phyloP scores from a whole-genome alignment of 2,329 filamentous ascomycete species.

The Diaporthe batatas region DNA sequence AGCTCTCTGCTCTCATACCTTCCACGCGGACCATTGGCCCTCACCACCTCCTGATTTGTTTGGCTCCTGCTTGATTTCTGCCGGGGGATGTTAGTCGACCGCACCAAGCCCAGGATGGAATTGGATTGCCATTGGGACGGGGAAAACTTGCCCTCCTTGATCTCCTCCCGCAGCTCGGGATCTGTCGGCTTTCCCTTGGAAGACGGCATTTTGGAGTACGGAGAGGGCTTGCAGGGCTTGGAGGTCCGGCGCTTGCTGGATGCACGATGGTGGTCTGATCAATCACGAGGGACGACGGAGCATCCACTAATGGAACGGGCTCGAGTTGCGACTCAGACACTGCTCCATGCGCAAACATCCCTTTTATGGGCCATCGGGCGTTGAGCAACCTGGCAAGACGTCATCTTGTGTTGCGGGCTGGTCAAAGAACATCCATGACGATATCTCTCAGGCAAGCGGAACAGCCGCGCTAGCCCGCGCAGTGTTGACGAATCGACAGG shows the following conservation, averaged over 20 bases:
- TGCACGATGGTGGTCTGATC: slow-evolving; percentile 8
- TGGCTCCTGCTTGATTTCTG: slow-evolving; percentile 58
- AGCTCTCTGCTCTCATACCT: slow-evolving; percentile 45
- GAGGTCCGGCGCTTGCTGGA: slow-evolving; percentile 12
- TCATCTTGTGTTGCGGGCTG: not conserved
- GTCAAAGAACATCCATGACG: slow-evolving; percentile 27
- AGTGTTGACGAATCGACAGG: slow-evolving; percentile 16
- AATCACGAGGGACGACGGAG: slow-evolving; percentile 15
- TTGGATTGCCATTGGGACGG: not conserved
- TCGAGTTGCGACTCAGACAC: not conserved
- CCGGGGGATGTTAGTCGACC: not conserved
- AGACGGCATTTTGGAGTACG: slow-evolving; percentile 51
- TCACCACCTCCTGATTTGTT: slow-evolving; percentile 57
- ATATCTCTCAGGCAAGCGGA: not conserved
- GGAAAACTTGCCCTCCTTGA: slow-evolving; percentile 53
- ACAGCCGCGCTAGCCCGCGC: slow-evolving; percentile 9
- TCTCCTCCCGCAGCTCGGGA: slow-evolving; percentile 54
- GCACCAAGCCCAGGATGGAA: not conserved
- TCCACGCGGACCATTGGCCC: slow-evolving; percentile 56
- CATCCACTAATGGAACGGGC: slow-evolving; percentile 8
- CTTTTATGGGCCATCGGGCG: slow-evolving; percentile 1
- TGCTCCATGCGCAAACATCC: slow-evolving; percentile 13
- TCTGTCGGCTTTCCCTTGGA: slow-evolving; percentile 58
- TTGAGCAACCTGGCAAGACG: not conserved
- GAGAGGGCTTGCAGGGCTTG: not conserved